These are phyloP conservation scores for Pholiota molesta DNA, from an alignment of 768 basidiomycete genomes.

Conservation along the genomic window DNA sequence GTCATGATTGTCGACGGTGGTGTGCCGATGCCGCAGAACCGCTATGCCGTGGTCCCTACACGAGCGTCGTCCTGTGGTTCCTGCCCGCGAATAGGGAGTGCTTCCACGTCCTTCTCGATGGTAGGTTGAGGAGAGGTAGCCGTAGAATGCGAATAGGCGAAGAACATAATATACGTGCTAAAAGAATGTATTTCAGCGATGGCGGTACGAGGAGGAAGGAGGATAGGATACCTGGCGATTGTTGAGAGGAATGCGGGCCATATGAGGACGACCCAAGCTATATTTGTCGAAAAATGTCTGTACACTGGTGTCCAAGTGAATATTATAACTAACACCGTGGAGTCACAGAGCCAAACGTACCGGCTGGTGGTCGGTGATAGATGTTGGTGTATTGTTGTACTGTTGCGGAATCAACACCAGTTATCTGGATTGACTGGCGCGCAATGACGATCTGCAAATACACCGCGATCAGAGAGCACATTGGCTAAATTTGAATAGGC, in stretches of 20 bases:
- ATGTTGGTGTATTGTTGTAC: conserved; percentile 19
- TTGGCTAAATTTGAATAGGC: conserved; percentile 16
- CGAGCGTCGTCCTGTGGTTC: neutral
- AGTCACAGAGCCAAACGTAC: conserved; percentile 18
- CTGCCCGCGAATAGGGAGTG: neutral
- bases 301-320: conserved; percentile 25
- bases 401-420: conserved; percentile 23
- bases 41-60: too few species aligned
- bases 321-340: neutral
- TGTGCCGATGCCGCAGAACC: neutral
- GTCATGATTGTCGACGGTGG: neutral
- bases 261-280: conserved; percentile 34
- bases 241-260: conserved; percentile 35
- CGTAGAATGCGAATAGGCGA: neutral
- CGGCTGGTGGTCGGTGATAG: conserved; percentile 29
- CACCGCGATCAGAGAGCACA: neutral
- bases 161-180: conserved; percentile 5
- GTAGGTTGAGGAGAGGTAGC: neutral
- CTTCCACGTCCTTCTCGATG: neutral
- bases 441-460: conserved; percentile 30
- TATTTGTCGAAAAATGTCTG: conserved; percentile 30
- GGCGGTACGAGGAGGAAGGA: neutral
- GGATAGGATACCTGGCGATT: conserved; percentile 24
- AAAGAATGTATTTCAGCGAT: neutral
- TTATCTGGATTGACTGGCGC: conserved; percentile 25